Evolutionary conservation across 108 stramenopile species (phyloP).

Genomic region (Nannochloropsis salina): DNA sequence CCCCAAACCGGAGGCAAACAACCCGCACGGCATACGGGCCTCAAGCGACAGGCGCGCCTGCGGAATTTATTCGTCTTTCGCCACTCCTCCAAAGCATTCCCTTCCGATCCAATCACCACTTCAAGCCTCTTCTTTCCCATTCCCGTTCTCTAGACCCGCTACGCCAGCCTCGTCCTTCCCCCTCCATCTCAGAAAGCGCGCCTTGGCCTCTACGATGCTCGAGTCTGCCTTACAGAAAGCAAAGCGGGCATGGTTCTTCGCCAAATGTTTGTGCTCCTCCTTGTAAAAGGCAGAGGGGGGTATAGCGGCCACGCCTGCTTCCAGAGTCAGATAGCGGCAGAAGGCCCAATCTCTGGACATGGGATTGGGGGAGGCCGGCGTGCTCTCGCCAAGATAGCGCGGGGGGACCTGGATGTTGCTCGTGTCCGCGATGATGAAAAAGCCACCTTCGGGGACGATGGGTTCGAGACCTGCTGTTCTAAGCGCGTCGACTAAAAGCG

Average conservation of each 20-base stretch:
- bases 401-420: conserved; percentile 32
- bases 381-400: background rate
- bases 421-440: conserved; percentile 82
- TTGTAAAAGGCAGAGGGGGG: conserved; percentile 81
- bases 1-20: background rate
- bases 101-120: background rate
- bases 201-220: conserved; percentile 27
- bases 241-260: conserved; percentile 58
- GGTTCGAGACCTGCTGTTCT: conserved; percentile 59
- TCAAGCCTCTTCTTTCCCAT: background rate
- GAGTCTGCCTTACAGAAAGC: conserved; percentile 89
- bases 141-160: background rate
- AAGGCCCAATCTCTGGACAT: conserved; percentile 60
- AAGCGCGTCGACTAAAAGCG: conserved; percentile 50
- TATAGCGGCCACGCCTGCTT: conserved; percentile 74
- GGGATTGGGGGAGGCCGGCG: background rate
- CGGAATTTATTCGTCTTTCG: background rate
- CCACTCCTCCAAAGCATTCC: background rate
- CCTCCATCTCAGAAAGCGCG: background rate
- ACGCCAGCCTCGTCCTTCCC: background rate
- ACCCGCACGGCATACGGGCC: no score
- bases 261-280: conserved; percentile 56
- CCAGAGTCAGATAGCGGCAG: conserved; percentile 74
- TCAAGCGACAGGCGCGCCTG: no score
- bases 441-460: conserved; percentile 68